These are phyloP conservation scores for Rhizophagus sp. DNA, from an alignment of 192 early-diverging fungal species.

Conservation along the genomic window DNA sequence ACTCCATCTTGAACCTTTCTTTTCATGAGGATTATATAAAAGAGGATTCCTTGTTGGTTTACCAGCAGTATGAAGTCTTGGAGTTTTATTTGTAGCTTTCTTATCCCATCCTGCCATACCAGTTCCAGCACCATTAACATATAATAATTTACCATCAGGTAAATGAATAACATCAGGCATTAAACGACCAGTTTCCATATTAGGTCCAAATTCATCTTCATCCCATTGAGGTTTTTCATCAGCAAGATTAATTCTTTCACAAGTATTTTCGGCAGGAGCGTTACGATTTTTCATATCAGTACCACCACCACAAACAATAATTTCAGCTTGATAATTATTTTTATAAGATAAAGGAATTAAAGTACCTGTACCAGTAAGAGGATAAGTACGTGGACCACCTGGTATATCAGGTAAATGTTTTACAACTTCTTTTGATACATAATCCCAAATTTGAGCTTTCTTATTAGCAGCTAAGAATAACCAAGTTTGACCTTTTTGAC, in stretches of 20 bases:
- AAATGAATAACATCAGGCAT: constrained; percentile 53
- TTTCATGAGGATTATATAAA: constrained; percentile 51
- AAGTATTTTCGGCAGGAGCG: constrained; percentile 43
- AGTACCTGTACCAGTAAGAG: constrained; percentile 51
- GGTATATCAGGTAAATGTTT: constrained; percentile 48
- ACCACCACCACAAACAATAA: constrained; percentile 64
- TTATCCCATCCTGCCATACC: constrained; percentile 55
- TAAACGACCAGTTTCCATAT: constrained; percentile 37
- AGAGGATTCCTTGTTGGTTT: constrained; percentile 51
- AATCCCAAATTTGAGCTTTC: constrained; percentile 47
- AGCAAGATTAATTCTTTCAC: constrained; percentile 49
- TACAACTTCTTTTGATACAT: constrained; percentile 38
- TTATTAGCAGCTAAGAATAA: constrained; percentile 51
- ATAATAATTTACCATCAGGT: constrained; percentile 56
- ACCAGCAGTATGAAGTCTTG: constrained; percentile 32
- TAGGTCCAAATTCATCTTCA: constrained; percentile 47
- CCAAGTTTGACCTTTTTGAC: background rate
- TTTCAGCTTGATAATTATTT: constrained; percentile 56
- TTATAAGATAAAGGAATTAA: constrained; percentile 57
- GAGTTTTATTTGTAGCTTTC: background rate
- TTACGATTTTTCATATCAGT: constrained; percentile 30
- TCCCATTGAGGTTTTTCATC: constrained; percentile 42
- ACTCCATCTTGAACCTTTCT: constrained; percentile 35
- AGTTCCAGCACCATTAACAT: constrained; percentile 59
- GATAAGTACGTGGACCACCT: constrained; percentile 54